Evolutionary conservation across 2,329 filamentous ascomycete genomes (phyloP), one percentile per base, ranked within the genome.

Genomic region (Nemania bipapillata): DNA sequence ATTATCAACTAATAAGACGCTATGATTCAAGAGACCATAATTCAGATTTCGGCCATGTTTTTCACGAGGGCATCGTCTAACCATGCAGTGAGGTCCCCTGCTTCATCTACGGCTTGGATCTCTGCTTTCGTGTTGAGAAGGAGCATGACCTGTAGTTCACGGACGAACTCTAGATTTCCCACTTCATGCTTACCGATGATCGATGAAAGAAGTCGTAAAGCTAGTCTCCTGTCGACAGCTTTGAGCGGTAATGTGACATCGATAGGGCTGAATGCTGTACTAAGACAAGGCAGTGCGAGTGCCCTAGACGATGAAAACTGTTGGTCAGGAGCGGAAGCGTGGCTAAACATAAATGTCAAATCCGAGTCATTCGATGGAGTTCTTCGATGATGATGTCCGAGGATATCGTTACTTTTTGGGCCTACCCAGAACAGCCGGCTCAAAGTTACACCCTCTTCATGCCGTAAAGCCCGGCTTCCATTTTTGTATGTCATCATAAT

Each of bases 41-140:
- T 8, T 63, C 35, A 60, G 35, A 40, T 9, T 50, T 11, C 4
- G 22, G 12, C 9, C 30, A 63, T 49, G 2, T 2, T 32, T 47
- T 53, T 30, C 24, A 52, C 45, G 42, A 88, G 77, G 57, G 81
- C 79, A 1, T 70, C 60, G 56, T 89, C 82, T 3, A 89, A 76
- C 86, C 87, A 89, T 0, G 71, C 37, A 0, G 80, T 78, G 4
- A 89, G 73, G 56, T 85, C 80, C 0, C 87, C 86, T 8, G 80
- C 80, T 3, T 86, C 82, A 63, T 92, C 89, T 6, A 92, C 79
- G 20, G 89, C 86, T 74, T 96, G 91, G 58, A 95, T 92, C 76
- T 96, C 92, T 0, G 90, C 91, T 75, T 95, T 96, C 55, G 89
- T 74, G 60, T 91, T 91, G 58, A 94, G 81, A 81, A 92, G 86